Conservation (phyloP, 2,329 filamentous ascomycete species). For the Venturia carpophila region DNA sequence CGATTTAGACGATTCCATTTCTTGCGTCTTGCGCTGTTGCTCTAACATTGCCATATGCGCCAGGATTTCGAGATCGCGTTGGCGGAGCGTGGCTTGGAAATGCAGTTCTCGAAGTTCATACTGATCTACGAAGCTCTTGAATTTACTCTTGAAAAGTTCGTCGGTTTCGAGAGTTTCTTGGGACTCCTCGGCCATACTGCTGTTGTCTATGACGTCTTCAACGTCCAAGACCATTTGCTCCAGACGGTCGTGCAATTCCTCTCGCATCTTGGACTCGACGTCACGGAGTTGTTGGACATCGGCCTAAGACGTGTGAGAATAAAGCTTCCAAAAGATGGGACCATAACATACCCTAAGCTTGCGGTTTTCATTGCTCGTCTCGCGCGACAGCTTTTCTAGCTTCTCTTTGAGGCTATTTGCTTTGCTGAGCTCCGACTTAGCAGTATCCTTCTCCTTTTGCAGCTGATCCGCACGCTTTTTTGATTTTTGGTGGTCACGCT, state of each 20-base stretch:
- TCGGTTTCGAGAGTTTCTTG: constrained; percentile 82
- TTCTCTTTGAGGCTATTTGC: constrained; percentile 90
- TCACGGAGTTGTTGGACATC: constrained; percentile 80
- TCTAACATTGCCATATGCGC: constrained; percentile 84
- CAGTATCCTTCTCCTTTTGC: constrained; percentile 93
- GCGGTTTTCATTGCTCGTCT: constrained; percentile 95
- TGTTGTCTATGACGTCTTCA: constrained; percentile 80
- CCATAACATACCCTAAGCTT: constrained; percentile 71
- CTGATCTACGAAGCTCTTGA: constrained; percentile 93
- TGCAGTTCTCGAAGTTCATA: constrained; percentile 93
- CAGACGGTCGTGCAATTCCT: constrained; percentile 77
- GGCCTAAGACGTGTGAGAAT: constrained; percentile 46
- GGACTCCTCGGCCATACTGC: constrained; percentile 72
- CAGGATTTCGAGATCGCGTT: constrained; percentile 92
- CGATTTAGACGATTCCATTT: constrained; percentile 70
- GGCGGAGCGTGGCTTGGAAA: constrained; percentile 83
- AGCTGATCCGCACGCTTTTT: constrained; percentile 91
- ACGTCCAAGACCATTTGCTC: constrained; percentile 74
- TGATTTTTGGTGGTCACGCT: constrained; percentile 89
- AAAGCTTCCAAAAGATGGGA: not conserved
- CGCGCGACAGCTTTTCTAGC: constrained; percentile 88
- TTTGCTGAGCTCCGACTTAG: constrained; percentile 80
- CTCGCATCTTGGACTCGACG: constrained; percentile 71
- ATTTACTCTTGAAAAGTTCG: constrained; percentile 72
- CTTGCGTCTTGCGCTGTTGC: constrained; percentile 79